Evolutionary conservation across 768 basidiomycete genomes (phyloP).

Genomic region (Tylopilus subfusipes): DNA sequence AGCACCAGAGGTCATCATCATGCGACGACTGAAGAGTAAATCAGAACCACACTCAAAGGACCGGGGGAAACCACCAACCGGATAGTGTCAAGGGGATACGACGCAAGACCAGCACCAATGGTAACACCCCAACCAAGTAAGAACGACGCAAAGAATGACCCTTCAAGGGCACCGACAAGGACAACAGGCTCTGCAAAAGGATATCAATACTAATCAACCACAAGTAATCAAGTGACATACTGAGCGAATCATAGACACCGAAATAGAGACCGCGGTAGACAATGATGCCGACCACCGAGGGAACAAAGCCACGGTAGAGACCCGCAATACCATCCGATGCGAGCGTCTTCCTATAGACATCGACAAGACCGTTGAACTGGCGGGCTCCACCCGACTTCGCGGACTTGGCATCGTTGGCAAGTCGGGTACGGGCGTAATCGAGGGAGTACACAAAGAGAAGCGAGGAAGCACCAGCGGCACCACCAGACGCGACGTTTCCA

Average conservation of each 20-base stretch:
- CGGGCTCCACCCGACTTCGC: slow-evolving; percentile 87
- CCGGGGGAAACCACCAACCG: slow-evolving; percentile 42
- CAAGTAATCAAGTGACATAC: slow-evolving; percentile 46
- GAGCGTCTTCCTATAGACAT: slow-evolving; percentile 97
- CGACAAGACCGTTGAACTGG: slow-evolving; percentile 98
- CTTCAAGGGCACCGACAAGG: slow-evolving; percentile 91
- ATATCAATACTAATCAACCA: slow-evolving; percentile 27
- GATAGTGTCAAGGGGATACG: slow-evolving; percentile 90
- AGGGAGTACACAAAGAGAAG: slow-evolving; percentile 99
- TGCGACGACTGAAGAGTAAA: slow-evolving; percentile 79
- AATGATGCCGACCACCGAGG: slow-evolving; percentile 98
- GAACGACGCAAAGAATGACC: slow-evolving; percentile 97
- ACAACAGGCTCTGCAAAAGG: slow-evolving; percentile 80
- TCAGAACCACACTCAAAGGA: not conserved
- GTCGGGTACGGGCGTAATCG: slow-evolving; percentile 99
- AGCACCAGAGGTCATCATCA: slow-evolving; percentile 99
- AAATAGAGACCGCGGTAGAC: slow-evolving; percentile 99
- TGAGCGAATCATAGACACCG: slow-evolving; percentile 93
- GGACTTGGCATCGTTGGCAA: slow-evolving; percentile 97
- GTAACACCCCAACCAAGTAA: slow-evolving; percentile 98
- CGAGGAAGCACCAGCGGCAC: slow-evolving; percentile 98
- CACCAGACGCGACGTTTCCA: slow-evolving; percentile 98
- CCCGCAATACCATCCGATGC: slow-evolving; percentile 97
- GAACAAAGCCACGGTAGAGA: slow-evolving; percentile 99
- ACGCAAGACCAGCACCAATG: slow-evolving; percentile 98